Conservation (phyloP, 257 asterid genomes). For the Gentiana straminea region DNA sequence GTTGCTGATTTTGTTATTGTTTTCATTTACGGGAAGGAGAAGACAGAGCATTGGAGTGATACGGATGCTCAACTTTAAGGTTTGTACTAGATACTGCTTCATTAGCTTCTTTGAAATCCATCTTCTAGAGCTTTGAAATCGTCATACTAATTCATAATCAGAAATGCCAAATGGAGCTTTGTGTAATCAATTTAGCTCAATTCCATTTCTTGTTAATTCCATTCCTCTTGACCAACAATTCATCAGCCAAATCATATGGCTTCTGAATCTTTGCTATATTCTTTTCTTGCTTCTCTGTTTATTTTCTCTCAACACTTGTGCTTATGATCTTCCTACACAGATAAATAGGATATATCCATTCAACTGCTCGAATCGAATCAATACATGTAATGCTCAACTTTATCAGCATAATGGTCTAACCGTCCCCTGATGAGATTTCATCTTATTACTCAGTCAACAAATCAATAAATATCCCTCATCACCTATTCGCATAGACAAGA, state of each 20-base stretch:
- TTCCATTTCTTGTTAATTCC: not conserved
- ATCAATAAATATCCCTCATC: conserved; percentile 27
- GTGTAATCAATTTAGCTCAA: not conserved
- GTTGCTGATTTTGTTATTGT: conserved; percentile 62
- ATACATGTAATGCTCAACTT: conserved; percentile 44
- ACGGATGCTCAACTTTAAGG: conserved; percentile 40
- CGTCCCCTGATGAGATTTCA: conserved; percentile 23
- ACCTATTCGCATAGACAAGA: conserved; percentile 21
- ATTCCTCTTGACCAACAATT: conserved; percentile 7
- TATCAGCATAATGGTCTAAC: conserved; percentile 46
- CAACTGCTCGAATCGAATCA: conserved; percentile 25
- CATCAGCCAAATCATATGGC: conserved; percentile 34
- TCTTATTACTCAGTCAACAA: conserved; percentile 31
- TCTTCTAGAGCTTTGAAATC: too few species aligned
- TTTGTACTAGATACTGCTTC: conserved; percentile 4
- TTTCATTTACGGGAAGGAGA: conserved; percentile 39
- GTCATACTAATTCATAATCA: too few species aligned
- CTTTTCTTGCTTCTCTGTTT: conserved; percentile 16
- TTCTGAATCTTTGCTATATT: conserved; percentile 10
- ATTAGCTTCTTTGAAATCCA: too few species aligned
- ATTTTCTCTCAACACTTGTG: not conserved
- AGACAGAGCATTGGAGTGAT: conserved; percentile 4
- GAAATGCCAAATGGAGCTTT: too few species aligned
- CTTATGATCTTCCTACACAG: conserved; percentile 11
- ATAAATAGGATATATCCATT: conserved; percentile 23